Percentiles rank a stretch among this genome's conserved stretches.
Conservation (phyloP, 495 filamentous ascomycete genomes). For the Trichoderma gamsii region DNA sequence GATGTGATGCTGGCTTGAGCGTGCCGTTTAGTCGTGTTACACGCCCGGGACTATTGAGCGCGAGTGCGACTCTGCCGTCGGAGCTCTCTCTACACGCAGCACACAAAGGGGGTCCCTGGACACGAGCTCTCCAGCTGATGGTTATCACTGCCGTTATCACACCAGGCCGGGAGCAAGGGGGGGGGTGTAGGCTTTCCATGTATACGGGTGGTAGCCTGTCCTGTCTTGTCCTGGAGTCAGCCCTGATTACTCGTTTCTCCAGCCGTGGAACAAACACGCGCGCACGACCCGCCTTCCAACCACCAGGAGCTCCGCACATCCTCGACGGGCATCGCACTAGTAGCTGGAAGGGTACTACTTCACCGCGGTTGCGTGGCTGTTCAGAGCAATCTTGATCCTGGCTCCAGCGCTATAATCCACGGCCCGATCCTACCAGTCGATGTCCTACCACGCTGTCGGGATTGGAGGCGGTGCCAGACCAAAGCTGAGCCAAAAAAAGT, state of each 20-base stretch:
- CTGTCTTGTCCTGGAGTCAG: neutral
- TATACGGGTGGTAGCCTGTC: neutral
- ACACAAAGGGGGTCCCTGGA: neutral
- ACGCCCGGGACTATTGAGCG: slow-evolving; percentile 4
- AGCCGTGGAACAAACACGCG: neutral
- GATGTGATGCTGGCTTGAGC: neutral
- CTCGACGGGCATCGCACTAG: neutral
- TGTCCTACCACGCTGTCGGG: slow-evolving; percentile 11
- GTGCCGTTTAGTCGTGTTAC: neutral
- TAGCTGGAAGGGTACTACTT: too few relatives aligned
- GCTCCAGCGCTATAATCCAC: slow-evolving; percentile 10
- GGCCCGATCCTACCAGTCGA: slow-evolving; percentile 10
- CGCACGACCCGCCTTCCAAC: neutral
- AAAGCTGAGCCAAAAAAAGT: neutral
- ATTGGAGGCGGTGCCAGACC: neutral
- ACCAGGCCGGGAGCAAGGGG: neutral
- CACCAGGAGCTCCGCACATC: neutral
- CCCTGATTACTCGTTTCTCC: neutral
- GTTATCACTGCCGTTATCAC: neutral
- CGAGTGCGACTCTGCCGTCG: slow-evolving; percentile 1
- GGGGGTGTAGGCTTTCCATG: neutral
- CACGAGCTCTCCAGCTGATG: neutral
- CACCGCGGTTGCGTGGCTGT: neutral
- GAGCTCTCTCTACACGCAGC: neutral
- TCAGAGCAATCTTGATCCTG: neutral